Evolutionary conservation across 371 early-diverging fungal genomes (phyloP), one percentile per base, ranked within the genome.

Genomic region (Apophysomyces elegans): DNA sequence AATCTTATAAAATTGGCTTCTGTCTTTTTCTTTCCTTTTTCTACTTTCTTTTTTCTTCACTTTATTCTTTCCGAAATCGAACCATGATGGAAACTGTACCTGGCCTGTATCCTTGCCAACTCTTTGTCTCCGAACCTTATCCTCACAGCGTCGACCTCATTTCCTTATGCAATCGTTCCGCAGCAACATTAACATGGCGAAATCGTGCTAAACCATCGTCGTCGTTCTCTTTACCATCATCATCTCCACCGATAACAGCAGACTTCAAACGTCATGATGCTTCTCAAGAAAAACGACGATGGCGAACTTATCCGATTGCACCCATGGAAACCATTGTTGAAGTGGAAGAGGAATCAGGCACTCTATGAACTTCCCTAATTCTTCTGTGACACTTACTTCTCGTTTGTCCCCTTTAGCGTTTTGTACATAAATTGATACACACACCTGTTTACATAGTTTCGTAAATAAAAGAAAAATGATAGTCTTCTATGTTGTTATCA

Each of bases 311-410:
- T 11, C 21, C 21, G 11, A 50, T 21, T 7, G 54, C 54, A 18
- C 54, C 54, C 54, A 50, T 50, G 54, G 54, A 50, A 21, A 50
- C 54, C 21, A 50, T 50, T 11, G 21, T 50, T 21, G 54, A 50
- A 21, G 54, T 50, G 21, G 54, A 50, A 5, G 54, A 50, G 21
- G 54, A 50, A 50, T 16, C 18, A 21, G 9, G 21, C 16, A 50
- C 54, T 9, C 21, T 5, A 5, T 21, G 41, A 13, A 41, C 13
- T 41, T 41, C 2, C 32, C 32, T 26, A 26, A 26, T 26, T 26
- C 32, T 26, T 26, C 32, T 26, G 32, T 26, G 32, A 26, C 32
- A 2, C 32, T 26, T 26, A 26, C 32, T 26, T 41, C 41, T 8
- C 8, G 13, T 41, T 8, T 41, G 8, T 41, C 41, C 8, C 41